Conservation (phyloP, 305 asterid species). For the Fraxinus nigra region DNA sequence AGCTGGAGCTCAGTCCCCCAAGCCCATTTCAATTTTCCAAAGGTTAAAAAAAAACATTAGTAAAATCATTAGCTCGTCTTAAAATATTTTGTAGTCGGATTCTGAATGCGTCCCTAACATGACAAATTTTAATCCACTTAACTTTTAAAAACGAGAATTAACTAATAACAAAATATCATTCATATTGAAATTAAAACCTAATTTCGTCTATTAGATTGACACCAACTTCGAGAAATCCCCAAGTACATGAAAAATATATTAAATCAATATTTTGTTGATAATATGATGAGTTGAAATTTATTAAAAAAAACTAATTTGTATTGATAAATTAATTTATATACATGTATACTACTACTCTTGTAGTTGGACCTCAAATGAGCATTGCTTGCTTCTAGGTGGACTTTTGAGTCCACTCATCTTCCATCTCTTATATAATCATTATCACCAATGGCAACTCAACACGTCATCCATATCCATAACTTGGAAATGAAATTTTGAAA, state of each 20-base stretch:
- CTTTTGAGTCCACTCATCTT: conserved; percentile 29
- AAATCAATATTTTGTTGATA: neutral
- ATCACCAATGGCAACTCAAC: conserved; percentile 31
- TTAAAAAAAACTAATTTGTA: neutral
- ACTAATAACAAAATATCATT: neutral
- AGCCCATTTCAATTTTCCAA: no score
- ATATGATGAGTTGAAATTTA: neutral
- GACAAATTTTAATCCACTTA: neutral
- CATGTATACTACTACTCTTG: neutral
- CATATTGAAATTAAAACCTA: neutral
- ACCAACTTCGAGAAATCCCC: neutral
- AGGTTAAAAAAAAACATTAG: no score
- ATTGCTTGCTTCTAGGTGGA: neutral
- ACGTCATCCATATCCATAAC: conserved; percentile 8
- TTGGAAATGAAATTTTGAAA: neutral
- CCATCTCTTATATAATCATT: conserved; percentile 27
- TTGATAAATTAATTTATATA: neutral
- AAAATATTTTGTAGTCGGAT: no score
- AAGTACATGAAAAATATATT: neutral
- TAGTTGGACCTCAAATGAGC: neutral
- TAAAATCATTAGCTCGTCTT: no score
- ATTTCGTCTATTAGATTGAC: neutral
- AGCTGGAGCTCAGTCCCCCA: neutral
- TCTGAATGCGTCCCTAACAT: no score
- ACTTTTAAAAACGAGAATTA: neutral